Percentiles rank a stretch among this genome's conserved stretches.
Conservation (phyloP, 768 basidiomycete genomes). For the Saitozyma sp. region DNA sequence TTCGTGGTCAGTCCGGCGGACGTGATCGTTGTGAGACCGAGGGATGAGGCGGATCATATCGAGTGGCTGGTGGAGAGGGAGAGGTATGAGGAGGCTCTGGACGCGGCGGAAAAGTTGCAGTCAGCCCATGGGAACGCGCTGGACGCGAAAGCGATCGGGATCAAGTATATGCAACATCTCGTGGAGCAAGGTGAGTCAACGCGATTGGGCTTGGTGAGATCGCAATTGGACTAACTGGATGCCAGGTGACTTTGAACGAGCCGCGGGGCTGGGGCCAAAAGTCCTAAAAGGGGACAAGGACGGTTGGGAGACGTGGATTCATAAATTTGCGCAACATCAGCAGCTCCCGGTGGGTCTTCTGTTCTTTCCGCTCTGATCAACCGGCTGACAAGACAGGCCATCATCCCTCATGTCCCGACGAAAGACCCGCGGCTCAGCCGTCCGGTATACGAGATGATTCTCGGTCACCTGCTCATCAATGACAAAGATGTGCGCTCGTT, state of each 20-base stretch:
- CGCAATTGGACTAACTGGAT: not conserved
- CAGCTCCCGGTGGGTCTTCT: conserved; percentile 67
- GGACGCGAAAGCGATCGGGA: conserved; percentile 64
- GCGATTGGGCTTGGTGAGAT: not conserved
- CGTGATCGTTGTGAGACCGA: conserved; percentile 77
- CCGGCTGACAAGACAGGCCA: conserved; percentile 58
- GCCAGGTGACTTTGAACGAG: conserved; percentile 68
- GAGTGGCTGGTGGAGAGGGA: conserved; percentile 84
- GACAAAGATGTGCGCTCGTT: conserved; percentile 64
- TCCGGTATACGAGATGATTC: conserved; percentile 91
- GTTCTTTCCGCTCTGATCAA: conserved; percentile 1
- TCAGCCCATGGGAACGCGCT: conserved; percentile 54
- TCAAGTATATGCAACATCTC: conserved; percentile 83
- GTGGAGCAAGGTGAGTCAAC: conserved; percentile 66
- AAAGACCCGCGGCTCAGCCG: conserved; percentile 74
- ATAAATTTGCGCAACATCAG: conserved; percentile 76
- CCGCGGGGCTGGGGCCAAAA: conserved; percentile 78
- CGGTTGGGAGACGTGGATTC: conserved; percentile 96
- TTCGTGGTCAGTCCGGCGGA: conserved; percentile 84
- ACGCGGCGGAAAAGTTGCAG: conserved; percentile 69
- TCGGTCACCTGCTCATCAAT: conserved; percentile 77
- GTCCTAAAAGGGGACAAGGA: conserved; percentile 76
- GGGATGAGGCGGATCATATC: conserved; percentile 87
- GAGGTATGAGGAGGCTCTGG: conserved; percentile 85
- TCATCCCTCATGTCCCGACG: conserved; percentile 87